Evolutionary conservation across 768 basidiomycete genomes (phyloP).

Genomic region (Mycena vitilis): DNA sequence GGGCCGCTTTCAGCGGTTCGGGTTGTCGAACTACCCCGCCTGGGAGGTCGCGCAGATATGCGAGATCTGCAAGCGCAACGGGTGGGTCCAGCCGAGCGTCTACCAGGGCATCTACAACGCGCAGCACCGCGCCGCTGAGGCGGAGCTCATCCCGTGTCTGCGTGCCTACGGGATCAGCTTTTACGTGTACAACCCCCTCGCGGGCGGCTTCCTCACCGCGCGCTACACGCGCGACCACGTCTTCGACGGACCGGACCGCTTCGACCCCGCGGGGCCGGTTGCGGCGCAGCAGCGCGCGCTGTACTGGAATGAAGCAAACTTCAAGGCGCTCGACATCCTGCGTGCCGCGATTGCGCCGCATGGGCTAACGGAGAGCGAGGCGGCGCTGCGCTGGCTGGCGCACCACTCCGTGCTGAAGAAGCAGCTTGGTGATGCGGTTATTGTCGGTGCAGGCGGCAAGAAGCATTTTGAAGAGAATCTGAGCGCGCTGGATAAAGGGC

Average conservation of each 20-base stretch:
- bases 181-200: slow-evolving; percentile 57
- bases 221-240: slow-evolving; percentile 48
- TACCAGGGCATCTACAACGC: slow-evolving; percentile 51
- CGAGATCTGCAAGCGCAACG: slow-evolving; percentile 54
- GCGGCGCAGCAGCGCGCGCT: slow-evolving; percentile 37
- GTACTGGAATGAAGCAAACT: slow-evolving; percentile 19
- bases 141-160: slow-evolving; percentile 45
- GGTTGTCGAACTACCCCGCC: slow-evolving; percentile 58
- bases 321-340: slow-evolving; percentile 15
- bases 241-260: slow-evolving; percentile 43
- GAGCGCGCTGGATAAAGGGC: slow-evolving; percentile 49
- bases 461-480: no score
- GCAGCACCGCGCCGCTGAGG: slow-evolving; percentile 33
- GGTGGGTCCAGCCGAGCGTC: slow-evolving; percentile 56
- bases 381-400: slow-evolving; percentile 62
- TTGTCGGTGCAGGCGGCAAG: no score
- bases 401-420: slow-evolving; percentile 55
- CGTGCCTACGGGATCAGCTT: slow-evolving; percentile 57
- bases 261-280: slow-evolving; percentile 52
- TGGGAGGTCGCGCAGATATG: slow-evolving; percentile 49
- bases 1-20: slow-evolving; percentile 58
- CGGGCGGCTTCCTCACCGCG: slow-evolving; percentile 56
- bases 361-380: slow-evolving; percentile 54
- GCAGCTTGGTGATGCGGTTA: slow-evolving; percentile 48
- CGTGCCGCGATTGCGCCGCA: slow-evolving; percentile 50